phyloP scores from a whole-genome alignment of 179 eudicot species.

The Corrigiola litoralis region DNA sequence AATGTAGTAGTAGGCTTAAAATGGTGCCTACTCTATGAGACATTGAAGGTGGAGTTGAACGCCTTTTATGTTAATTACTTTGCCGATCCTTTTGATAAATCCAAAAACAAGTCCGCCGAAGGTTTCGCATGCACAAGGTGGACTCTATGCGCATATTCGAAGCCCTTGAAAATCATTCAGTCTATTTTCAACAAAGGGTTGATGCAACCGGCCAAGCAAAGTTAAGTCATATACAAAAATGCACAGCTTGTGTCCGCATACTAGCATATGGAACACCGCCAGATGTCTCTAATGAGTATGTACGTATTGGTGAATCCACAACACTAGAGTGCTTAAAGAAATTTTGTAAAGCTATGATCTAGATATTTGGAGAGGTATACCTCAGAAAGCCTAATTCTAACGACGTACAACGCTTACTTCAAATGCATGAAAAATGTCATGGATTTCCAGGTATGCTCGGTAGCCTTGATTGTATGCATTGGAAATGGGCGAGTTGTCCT shows the following conservation, averaged over 20 bases:
- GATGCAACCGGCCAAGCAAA: not conserved
- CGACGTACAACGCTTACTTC: not conserved
- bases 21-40: too few relatives aligned
- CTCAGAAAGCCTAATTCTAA: not conserved
- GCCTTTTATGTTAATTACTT: too few relatives aligned
- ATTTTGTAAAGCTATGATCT: not conserved
- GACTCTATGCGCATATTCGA: not conserved
- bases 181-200: not conserved
- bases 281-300: not conserved
- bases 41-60: too few relatives aligned
- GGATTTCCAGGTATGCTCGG: not conserved
- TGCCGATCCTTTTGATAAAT: too few relatives aligned
- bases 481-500: too few relatives aligned
- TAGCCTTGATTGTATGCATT: conserved; percentile 3
- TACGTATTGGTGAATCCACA: not conserved
- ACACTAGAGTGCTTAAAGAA: not conserved
- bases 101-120: too few relatives aligned
- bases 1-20: too few relatives aligned
- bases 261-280: not conserved
- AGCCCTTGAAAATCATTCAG: not conserved
- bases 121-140: not conserved
- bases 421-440: not conserved
- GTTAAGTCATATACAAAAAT: not conserved
- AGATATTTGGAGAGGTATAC: not conserved
- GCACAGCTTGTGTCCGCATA: not conserved